Conservation (phyloP, 768 basidiomycete genomes). For the Tricholomella constricta region DNA sequence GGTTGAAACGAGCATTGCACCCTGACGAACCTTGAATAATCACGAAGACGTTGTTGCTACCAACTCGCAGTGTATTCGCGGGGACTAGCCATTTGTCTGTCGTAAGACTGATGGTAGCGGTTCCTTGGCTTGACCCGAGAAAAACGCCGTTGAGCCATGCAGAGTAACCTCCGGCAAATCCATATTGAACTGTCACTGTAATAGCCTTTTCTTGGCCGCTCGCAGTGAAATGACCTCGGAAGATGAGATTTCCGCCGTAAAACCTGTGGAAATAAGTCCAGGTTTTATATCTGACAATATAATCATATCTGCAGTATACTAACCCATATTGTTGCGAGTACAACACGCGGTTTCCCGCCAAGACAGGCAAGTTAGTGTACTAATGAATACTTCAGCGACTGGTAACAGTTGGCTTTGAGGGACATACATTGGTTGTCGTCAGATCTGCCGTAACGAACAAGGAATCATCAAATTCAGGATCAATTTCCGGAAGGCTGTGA, state of each 20-base stretch:
- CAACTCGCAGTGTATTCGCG: constrained; percentile 31
- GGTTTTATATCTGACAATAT: no score
- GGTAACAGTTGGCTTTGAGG: no score
- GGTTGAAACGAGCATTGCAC: background rate
- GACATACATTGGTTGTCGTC: constrained; percentile 46
- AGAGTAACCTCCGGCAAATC: constrained; percentile 53
- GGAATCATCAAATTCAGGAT: constrained; percentile 49
- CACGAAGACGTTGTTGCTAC: constrained; percentile 45
- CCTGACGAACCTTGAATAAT: constrained; percentile 33
- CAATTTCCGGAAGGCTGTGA: constrained; percentile 50
- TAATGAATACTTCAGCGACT: no score
- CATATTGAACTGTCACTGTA: constrained; percentile 48
- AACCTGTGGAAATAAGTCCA: constrained; percentile 35
- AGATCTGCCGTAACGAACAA: constrained; percentile 43
- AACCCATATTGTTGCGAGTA: constrained; percentile 58
- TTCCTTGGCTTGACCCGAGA: constrained; percentile 50
- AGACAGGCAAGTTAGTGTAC: constrained; percentile 52
- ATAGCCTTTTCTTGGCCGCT: constrained; percentile 50
- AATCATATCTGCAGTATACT: no score
- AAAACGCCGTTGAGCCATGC: constrained; percentile 52
- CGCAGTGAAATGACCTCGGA: constrained; percentile 55
- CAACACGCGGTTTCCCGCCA: constrained; percentile 44
- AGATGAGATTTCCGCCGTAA: constrained; percentile 54
- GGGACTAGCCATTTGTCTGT: constrained; percentile 46
- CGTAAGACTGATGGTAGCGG: constrained; percentile 41